phyloP scores from a whole-genome alignment of 176 grass and related monocot species.

The Pontederia paniculata region DNA sequence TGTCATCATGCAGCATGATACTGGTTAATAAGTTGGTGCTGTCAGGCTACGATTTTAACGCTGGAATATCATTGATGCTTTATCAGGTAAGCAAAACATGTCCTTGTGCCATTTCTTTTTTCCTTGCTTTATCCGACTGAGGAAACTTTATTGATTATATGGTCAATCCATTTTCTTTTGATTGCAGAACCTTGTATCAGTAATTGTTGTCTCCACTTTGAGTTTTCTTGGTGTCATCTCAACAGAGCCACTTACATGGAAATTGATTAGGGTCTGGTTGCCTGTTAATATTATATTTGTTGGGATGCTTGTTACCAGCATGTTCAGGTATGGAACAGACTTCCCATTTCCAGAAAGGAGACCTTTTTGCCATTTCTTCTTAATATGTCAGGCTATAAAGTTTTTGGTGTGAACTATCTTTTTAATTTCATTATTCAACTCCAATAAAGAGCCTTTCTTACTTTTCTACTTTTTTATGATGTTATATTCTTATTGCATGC shows the following conservation, averaged over 20 bases:
- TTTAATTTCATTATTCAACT: neutral
- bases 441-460: neutral
- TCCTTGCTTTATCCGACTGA: too few species aligned
- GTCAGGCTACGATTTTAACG: constrained; percentile 76
- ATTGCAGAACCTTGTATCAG: constrained; percentile 82
- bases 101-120: too few species aligned
- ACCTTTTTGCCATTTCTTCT: neutral
- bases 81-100: constrained; percentile 49
- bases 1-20: constrained; percentile 96
- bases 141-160: neutral
- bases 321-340: constrained; percentile 66
- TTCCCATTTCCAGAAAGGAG: neutral
- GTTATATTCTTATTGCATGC: constrained; percentile 25
- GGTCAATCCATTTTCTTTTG: constrained; percentile 23
- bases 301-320: constrained; percentile 93
- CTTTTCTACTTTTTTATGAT: constrained; percentile 7
- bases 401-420: neutral
- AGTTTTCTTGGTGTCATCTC: constrained; percentile 46
- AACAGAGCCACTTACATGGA: constrained; percentile 86
- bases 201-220: constrained; percentile 57
- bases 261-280: constrained; percentile 78
- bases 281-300: constrained; percentile 95
- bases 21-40: constrained; percentile 83
- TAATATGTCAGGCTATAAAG: neutral
- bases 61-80: constrained; percentile 92